Evolutionary conservation across 495 filamentous ascomycete genomes (phyloP).

Genomic region (Daldinia decipiens): DNA sequence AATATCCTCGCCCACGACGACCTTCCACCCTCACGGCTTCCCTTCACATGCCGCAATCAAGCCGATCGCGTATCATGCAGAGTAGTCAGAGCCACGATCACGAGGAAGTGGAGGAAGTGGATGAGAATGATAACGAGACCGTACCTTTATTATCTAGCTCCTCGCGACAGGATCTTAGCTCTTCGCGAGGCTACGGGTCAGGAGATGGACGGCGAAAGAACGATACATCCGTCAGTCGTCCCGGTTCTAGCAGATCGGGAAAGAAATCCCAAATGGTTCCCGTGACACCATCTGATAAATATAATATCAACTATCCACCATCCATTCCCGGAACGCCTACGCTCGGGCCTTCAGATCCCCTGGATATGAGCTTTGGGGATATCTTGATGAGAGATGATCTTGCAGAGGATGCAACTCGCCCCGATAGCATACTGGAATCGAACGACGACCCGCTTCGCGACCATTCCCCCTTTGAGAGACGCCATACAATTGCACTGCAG

Average conservation of each 20-base stretch:
- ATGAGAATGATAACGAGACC: conserved; percentile 58
- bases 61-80: conserved; percentile 48
- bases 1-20: conserved; percentile 73
- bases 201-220: conserved; percentile 45
- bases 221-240: conserved; percentile 48
- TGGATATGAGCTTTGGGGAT: conserved; percentile 78
- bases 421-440: conserved; percentile 58
- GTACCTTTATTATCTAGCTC: conserved; percentile 65
- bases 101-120: conserved; percentile 53
- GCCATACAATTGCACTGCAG: conserved; percentile 59
- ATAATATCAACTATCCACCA: conserved; percentile 96
- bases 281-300: conserved; percentile 58
- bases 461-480: conserved; percentile 54
- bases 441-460: conserved; percentile 45
- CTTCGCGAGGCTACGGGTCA: conserved; percentile 52
- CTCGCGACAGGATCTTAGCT: conserved; percentile 37
- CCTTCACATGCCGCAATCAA: conserved; percentile 50
- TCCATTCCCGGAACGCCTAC: conserved; percentile 85
- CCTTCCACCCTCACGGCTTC: conserved; percentile 59
- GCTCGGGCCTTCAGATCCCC: conserved; percentile 58
- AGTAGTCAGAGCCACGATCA: conserved; percentile 52
- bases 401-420: conserved; percentile 54
- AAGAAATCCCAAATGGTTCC: conserved; percentile 47
- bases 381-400: conserved; percentile 74
- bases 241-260: conserved; percentile 55